Base-by-base conservation (phyloP, 176 grass and related monocot genomes). In the Leersia perrieri region DNA sequence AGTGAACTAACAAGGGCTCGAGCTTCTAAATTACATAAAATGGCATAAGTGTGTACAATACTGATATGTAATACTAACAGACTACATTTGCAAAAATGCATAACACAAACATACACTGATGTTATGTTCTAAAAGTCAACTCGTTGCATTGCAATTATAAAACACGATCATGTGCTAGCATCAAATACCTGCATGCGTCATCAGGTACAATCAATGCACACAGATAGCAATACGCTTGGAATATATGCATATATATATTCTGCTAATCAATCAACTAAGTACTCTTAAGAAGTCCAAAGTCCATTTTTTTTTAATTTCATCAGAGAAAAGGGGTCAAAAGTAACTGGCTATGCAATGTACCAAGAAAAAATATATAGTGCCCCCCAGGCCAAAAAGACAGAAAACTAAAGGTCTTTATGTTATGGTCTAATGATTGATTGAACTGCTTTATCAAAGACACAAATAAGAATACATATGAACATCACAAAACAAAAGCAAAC, bases 21-120 rank as follows among this genome's bases (percentile, higher is more conserved):
- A 32, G 34, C 7, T 77, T 61, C 33, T 30, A 62, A 63, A 31
- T 82, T 68, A 49, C 18, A 71, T 70, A 41, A 0, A 40, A 26
- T 28, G 65, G 85, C 26, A 3, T 53, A 15, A 85, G 16, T 31
- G 70, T n/a, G n/a, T n/a, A n/a, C 7, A 47, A 3, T 57, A 12
- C 1, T 25, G 34, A 63, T 74, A 11, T 3, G 0, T 44, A 26
- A 55, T 16, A 61, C 74, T 45, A 42, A 12, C 14, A 60, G 16
- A 60, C 75, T 30, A 38, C 35, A 55, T 31, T 45, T 34, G 34
- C 11, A 80, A 75, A 86, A 75, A 38, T 45, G 41, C 38, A 35
- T 34, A 65, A n/a, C n/a, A 49, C 23, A 79, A 40, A 7, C 33
- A 26, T 5, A 63, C 38, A 57, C 22, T 57, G 47, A 2, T 20